These are phyloP conservation scores for Ulota crispa DNA, from an alignment of 225 moss, liverwort and hornwort genomes.

Conservation along the genomic window DNA sequence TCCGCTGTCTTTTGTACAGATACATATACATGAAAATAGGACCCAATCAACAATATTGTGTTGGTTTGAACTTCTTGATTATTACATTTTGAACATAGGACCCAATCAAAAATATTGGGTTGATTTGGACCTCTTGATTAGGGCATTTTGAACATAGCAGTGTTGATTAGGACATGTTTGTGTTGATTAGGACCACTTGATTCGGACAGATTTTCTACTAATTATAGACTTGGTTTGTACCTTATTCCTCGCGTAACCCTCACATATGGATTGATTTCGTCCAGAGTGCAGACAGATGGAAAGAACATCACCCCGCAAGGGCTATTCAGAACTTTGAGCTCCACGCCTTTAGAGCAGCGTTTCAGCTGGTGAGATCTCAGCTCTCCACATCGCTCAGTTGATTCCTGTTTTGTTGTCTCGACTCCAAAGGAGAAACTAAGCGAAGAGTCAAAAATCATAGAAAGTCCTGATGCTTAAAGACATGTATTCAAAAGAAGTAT, in stretches of 20 bases:
- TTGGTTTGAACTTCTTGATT: too few species aligned
- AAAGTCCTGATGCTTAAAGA: neutral
- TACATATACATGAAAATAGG: too few species aligned
- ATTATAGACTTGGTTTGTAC: neutral
- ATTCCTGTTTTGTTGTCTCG: neutral
- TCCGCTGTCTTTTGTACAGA: neutral
- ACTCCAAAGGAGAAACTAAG: neutral
- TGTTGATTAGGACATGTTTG: too few species aligned
- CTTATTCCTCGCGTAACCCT: neutral
- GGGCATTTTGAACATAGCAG: too few species aligned
- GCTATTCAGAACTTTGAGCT: constrained; percentile 55
- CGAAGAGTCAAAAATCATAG: neutral
- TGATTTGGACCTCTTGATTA: too few species aligned
- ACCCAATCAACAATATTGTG: too few species aligned
- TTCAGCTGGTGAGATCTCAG: constrained; percentile 49
- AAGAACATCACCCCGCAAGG: constrained; percentile 49
- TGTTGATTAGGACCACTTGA: too few species aligned
- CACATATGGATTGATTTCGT: neutral
- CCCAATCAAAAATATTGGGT: too few species aligned
- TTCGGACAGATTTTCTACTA: too few species aligned
- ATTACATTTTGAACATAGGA: too few species aligned
- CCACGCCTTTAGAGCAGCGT: constrained; percentile 60
- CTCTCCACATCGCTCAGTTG: neutral
- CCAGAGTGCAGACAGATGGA: constrained; percentile 72
- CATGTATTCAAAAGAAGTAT: too few species aligned